Evolutionary conservation across 306 rosid species (phyloP), one percentile per base, ranked within the genome.

Genomic region (Senna siamea): DNA sequence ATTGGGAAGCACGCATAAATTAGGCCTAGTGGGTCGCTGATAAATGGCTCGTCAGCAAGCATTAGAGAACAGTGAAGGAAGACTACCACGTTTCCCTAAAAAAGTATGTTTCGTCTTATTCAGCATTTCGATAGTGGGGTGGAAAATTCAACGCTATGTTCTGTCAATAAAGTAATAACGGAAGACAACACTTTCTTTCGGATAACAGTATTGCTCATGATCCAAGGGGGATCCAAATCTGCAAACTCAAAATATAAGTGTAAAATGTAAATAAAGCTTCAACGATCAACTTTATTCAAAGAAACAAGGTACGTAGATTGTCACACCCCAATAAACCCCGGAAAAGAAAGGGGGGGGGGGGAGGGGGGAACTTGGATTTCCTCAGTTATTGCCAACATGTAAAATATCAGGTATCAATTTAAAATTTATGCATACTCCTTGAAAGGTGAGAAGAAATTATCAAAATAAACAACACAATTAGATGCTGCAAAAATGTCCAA

Each of bases 401-500:
- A 6, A 72, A 52, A 72, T 75, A 67, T 44, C 22, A 50, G 63
- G 82, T 72, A 67, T 64, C 23, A 44, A 77, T 50, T 56, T 55
- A 38, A 20, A 54, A 57, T 56, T 73, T 48, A 44, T 69, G 71
- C 79, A 34, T 71, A 17, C 7, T 35, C 20, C 66, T 61, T 17
- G 15, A 61, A 17, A 34, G 28, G 66, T 12, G 28, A 35, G 46
- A 67, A 76, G 17, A 63, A 46, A 67, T 72, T 75, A 55, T 69
- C 35, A 76, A 54, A 77, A 65, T 57, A 78, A 78, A 81, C 67
- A 78, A 81, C 87, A 72, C 87, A 75, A 87, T 76, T 69, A 78
- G 76, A 80, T 65, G 87, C 86, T 78, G 79, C 85, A 85, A 83
- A 85, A 89, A 79, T 78, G 80, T 75, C 72, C 28, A 78, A 41